Conservation (phyloP, 495 filamentous ascomycete species). For the Podospora conica region DNA sequence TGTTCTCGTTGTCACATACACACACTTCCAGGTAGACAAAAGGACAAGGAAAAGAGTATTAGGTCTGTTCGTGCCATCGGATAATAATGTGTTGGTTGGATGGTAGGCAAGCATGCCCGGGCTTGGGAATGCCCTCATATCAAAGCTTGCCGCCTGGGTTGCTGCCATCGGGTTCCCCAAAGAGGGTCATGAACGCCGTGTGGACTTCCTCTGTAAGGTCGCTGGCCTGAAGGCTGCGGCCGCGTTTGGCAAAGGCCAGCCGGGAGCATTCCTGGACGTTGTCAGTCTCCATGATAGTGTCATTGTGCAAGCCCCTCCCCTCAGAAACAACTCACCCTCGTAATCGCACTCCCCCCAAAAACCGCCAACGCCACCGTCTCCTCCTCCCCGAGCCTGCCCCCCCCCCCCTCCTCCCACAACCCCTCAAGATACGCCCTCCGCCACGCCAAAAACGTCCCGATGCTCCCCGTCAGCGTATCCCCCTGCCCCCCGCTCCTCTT, state of each 20-base stretch:
- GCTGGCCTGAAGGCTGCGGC: slow-evolving; percentile 85
- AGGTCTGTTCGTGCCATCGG: neutral
- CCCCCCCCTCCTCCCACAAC: slow-evolving; percentile 60
- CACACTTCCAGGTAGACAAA: neutral
- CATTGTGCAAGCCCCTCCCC: no score
- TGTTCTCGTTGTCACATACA: no score
- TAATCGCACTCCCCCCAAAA: slow-evolving; percentile 80
- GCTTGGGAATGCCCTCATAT: slow-evolving; percentile 11
- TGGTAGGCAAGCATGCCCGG: neutral
- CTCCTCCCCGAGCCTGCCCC: slow-evolving; percentile 45
- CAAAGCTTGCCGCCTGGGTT: slow-evolving; percentile 12
- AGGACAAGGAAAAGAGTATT: neutral
- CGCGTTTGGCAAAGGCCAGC: slow-evolving; percentile 78
- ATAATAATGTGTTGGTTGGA: neutral
- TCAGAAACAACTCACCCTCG: slow-evolving; percentile 48
- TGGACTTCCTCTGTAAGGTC: slow-evolving; percentile 91
- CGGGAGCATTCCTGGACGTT: slow-evolving; percentile 69
- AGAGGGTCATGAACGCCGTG: slow-evolving; percentile 69
- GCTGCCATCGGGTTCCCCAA: slow-evolving; percentile 48
- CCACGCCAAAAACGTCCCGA: slow-evolving; percentile 53
- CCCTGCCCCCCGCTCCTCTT: slow-evolving; percentile 95
- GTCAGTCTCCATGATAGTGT: neutral
- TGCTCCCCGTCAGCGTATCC: slow-evolving; percentile 85
- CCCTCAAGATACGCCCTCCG: slow-evolving; percentile 6
- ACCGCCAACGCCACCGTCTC: slow-evolving; percentile 75